A percentile compares a stretch with the other conserved stretches of the same genome.
Evolutionary conservation across 306 rosid genomes (phyloP).

Genomic region (Hippophae rhamnoides): DNA sequence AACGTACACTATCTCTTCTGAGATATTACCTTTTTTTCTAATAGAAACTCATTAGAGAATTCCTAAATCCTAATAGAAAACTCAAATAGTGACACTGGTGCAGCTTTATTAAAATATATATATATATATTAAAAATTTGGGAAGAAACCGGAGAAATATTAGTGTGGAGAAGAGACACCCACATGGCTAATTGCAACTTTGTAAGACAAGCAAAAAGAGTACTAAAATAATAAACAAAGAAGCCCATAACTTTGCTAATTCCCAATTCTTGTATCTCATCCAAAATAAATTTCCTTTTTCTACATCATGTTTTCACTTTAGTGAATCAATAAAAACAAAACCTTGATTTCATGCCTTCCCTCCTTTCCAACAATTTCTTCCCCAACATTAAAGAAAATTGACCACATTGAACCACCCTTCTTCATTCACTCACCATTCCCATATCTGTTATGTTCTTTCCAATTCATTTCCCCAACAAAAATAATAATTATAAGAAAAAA

Average conservation of each 20-base stretch:
- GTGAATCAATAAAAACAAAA: slow-evolving; percentile 14
- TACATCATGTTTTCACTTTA: slow-evolving; percentile 19
- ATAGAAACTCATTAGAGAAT: too few relatives aligned
- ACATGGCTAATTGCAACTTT: slow-evolving; percentile 26
- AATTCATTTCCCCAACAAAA: slow-evolving; percentile 28
- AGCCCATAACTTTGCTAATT: slow-evolving; percentile 15
- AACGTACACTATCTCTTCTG: too few relatives aligned
- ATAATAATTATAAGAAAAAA: slow-evolving; percentile 1
- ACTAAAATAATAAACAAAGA: slow-evolving; percentile 6
- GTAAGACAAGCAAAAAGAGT: background rate
- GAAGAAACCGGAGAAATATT: slow-evolving; percentile 32
- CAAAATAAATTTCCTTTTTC: slow-evolving; percentile 37
- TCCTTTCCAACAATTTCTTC: slow-evolving; percentile 33
- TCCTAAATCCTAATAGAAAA: too few relatives aligned
- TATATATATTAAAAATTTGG: slow-evolving; percentile 28
- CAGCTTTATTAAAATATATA: slow-evolving; percentile 38
- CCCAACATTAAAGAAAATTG: slow-evolving; percentile 23
- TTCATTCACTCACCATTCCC: background rate
- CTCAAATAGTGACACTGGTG: slow-evolving; percentile 12
- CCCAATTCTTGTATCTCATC: background rate
- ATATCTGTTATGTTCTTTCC: slow-evolving; percentile 16
- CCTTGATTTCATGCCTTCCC: slow-evolving; percentile 31
- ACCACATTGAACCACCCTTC: slow-evolving; percentile 12
- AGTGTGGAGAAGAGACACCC: slow-evolving; percentile 35
- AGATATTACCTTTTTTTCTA: too few relatives aligned